Base-by-base conservation (phyloP, 495 filamentous ascomycete species). In the Lophiostoma macrostomum region DNA sequence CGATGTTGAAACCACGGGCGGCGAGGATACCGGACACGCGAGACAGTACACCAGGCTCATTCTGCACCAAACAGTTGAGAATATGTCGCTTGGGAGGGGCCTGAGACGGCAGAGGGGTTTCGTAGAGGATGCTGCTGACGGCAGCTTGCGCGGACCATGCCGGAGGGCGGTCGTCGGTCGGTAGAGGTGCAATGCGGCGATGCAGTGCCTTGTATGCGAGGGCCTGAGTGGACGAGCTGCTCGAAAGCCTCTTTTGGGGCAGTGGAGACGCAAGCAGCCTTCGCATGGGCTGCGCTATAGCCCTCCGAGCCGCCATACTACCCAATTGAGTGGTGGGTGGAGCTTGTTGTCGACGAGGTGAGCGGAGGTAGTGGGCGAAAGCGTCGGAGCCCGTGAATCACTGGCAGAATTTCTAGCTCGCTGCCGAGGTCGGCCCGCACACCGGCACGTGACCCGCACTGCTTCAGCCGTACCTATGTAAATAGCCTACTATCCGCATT, bases 171-270 rank as follows among this genome's bases (percentile, higher is more conserved):
- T 93, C 87, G 55, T 75, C 73, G 16, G 83, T 83, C 43, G 93
- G 91, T 34, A 96, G 84, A 18, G 85, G 81, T 31, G 88, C 83
- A 37, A 88, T 84, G 34, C 91, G 88, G 53, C 87, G 88, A 67
- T 96, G 93, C 58, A 96, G 80, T 62, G 93, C 88, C 78, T 98
- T 98, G 83, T 98, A 98, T 64, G 90, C 90, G 57, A 97, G 79
- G 38, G 93, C 91, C 29, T 88, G 89, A 61, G 91, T 97, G 36
- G 91, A 95, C 52, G 82, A 87, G 66, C 80, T 67, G 50, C 61
- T 62, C 18, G 14, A 53, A 28, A 18, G 38, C 32, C 40, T 34
- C 7, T 47, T 39, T 35, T 65, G 24, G 41, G 14, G 37, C 38
- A 23, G 11, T 31, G 45, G 10, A 23, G 46, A 28, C 52, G 31